A percentile compares a stretch with the other conserved stretches of the same genome.
Evolutionary conservation across 2,329 filamentous ascomycete genomes (phyloP).

Genomic region (Neurospora sp.): DNA sequence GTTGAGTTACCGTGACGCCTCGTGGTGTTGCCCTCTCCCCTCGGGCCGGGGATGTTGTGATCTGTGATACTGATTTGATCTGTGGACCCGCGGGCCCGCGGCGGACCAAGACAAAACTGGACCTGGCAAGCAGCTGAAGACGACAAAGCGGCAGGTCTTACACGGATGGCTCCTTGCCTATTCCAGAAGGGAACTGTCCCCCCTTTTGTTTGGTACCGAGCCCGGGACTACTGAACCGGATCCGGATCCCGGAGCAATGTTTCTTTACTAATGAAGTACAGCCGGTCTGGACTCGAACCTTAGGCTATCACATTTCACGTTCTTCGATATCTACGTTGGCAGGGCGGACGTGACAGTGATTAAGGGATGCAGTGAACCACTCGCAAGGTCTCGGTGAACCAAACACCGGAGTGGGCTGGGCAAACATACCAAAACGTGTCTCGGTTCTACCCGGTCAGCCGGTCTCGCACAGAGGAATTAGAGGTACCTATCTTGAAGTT

Average conservation of each 20-base stretch:
- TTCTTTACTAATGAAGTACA: not conserved
- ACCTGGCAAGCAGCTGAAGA: not conserved
- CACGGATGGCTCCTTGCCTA: not conserved
- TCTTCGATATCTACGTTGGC: not conserved
- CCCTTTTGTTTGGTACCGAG: not conserved
- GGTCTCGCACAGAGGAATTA: not conserved
- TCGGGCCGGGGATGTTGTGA: not conserved
- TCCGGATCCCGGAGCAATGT: not conserved
- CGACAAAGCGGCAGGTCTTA: not conserved
- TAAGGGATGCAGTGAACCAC: not conserved
- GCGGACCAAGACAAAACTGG: not conserved
- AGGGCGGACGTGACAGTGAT: not conserved
- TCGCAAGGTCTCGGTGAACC: not conserved
- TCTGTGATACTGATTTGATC: not conserved
- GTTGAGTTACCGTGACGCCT: not conserved
- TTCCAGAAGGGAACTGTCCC: not conserved
- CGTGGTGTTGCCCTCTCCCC: not conserved
- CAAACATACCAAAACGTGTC: not conserved
- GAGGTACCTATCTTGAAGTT: not conserved
- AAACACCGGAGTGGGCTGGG: not conserved
- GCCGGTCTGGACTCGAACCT: not conserved
- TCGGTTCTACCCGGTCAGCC: not conserved
- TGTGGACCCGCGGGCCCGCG: not conserved
- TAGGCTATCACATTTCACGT: not conserved
- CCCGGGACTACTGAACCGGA: not conserved